phyloP scores from a whole-genome alignment of 306 rosid species.

The Morella rubra region DNA sequence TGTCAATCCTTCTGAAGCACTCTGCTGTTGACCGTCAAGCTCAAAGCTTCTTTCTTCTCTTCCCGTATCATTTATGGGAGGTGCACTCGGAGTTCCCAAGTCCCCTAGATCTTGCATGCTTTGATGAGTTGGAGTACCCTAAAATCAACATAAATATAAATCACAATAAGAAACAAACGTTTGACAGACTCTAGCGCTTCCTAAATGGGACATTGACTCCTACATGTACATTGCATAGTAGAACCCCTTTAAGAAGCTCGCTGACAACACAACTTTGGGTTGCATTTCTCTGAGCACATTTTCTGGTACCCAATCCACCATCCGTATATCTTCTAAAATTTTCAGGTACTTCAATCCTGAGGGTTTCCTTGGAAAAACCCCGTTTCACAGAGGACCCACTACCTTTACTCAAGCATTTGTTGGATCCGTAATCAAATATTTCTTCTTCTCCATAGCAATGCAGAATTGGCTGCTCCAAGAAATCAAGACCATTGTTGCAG shows the following conservation, averaged over 20 bases:
- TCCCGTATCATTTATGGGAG: constrained; percentile 61
- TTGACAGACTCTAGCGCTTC: background rate
- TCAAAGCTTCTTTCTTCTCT: constrained; percentile 31
- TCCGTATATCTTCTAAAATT: constrained; percentile 64
- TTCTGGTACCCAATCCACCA: constrained; percentile 53
- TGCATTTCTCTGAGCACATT: constrained; percentile 38
- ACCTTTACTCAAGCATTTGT: background rate
- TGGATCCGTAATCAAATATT: constrained; percentile 31
- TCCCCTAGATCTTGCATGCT: constrained; percentile 48
- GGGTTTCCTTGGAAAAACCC: constrained; percentile 53
- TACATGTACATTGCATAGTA: constrained; percentile 41
- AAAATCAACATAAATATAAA: constrained; percentile 17
- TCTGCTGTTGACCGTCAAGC: constrained; percentile 31
- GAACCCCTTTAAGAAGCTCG: constrained; percentile 48
- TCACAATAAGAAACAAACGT: background rate
- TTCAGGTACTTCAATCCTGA: constrained; percentile 62
- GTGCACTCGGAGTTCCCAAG: constrained; percentile 97
- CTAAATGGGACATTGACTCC: constrained; percentile 9
- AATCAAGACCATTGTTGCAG: constrained; percentile 29
- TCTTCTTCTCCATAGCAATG: constrained; percentile 57
- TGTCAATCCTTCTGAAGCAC: constrained; percentile 33
- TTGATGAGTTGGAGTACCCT: constrained; percentile 40
- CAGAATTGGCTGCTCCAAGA: constrained; percentile 35
- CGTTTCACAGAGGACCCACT: constrained; percentile 42
- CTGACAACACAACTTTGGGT: constrained; percentile 47